A percentile compares a stretch with the other conserved stretches of the same genome.
Evolutionary conservation across 2,329 filamentous ascomycete genomes (phyloP).

Genomic region (Diaporthe amygdali): DNA sequence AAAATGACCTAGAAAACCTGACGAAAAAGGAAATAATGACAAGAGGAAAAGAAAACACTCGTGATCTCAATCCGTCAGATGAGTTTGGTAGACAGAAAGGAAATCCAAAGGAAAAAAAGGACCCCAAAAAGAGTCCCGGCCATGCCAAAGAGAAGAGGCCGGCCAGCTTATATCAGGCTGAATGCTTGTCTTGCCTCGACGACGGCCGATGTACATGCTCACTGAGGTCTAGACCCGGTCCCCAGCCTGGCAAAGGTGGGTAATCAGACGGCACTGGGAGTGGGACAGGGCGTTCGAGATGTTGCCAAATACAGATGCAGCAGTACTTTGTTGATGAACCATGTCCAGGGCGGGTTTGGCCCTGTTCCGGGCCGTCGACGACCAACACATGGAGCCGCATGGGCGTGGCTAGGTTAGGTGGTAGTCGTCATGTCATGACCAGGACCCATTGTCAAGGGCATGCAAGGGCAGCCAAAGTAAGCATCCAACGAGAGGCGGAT

Average conservation of each 20-base stretch:
- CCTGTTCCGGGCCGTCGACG: background rate
- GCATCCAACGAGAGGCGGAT: slow-evolving; percentile 10
- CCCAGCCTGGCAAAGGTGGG: background rate
- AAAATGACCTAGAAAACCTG: background rate
- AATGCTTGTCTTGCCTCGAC: background rate
- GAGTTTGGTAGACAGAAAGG: background rate
- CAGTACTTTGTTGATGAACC: background rate
- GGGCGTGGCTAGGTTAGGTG: background rate
- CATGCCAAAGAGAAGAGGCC: background rate
- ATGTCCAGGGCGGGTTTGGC: slow-evolving; percentile 1
- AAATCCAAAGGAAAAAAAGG: background rate
- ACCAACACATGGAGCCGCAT: background rate
- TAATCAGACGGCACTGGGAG: background rate
- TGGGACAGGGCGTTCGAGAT: background rate
- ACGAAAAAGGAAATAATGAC: background rate
- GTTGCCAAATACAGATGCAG: slow-evolving; percentile 15
- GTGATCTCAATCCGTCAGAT: background rate
- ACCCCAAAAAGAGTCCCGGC: slow-evolving; percentile 6
- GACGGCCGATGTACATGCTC: background rate
- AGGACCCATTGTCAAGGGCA: background rate
- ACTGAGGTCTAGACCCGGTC: slow-evolving; percentile 2
- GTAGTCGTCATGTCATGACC: background rate
- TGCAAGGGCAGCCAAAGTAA: background rate
- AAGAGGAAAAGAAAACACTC: background rate
- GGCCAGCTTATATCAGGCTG: slow-evolving; percentile 8